These are phyloP conservation scores for Lepidium aucheri DNA, from an alignment of 345 rosid genomes.

Conservation along the genomic window DNA sequence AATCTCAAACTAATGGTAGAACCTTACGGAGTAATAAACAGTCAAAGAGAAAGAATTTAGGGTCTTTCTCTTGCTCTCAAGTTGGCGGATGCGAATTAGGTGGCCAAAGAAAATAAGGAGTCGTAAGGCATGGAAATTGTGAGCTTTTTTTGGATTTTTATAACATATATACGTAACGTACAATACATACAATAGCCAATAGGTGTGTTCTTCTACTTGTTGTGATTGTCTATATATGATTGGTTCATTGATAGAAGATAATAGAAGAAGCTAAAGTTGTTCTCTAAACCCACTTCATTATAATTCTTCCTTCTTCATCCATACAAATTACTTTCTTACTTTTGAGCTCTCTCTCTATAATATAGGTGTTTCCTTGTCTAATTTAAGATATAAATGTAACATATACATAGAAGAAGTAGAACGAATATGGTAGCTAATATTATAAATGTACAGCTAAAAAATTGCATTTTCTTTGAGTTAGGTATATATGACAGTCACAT, in stretches of 20 bases:
- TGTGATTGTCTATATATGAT: background rate
- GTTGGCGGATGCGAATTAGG: slow-evolving; percentile 39
- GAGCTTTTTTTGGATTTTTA: background rate
- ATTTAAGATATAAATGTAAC: too few species aligned
- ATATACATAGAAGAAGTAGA: too few species aligned
- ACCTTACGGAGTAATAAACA: slow-evolving; percentile 8
- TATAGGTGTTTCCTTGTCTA: too few species aligned
- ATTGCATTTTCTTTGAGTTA: background rate
- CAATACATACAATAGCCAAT: background rate
- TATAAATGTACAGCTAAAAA: too few species aligned
- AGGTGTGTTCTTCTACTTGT: background rate
- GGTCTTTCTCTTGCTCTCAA: too few species aligned
- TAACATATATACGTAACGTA: background rate
- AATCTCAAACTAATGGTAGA: slow-evolving; percentile 2
- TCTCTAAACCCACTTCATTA: slow-evolving; percentile 2
- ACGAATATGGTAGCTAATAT: too few species aligned
- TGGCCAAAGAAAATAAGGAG: slow-evolving; percentile 32
- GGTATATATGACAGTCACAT: slow-evolving; percentile 7
- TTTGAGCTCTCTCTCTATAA: too few species aligned
- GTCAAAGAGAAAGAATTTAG: slow-evolving; percentile 13
- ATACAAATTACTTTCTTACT: too few species aligned
- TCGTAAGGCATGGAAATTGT: slow-evolving; percentile 25
- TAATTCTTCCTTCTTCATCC: too few species aligned
- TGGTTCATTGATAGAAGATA: background rate
- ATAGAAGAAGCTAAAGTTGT: background rate